phyloP scores from a whole-genome alignment of 2,329 filamentous ascomycete genomes.

The Fusarium albidum region DNA sequence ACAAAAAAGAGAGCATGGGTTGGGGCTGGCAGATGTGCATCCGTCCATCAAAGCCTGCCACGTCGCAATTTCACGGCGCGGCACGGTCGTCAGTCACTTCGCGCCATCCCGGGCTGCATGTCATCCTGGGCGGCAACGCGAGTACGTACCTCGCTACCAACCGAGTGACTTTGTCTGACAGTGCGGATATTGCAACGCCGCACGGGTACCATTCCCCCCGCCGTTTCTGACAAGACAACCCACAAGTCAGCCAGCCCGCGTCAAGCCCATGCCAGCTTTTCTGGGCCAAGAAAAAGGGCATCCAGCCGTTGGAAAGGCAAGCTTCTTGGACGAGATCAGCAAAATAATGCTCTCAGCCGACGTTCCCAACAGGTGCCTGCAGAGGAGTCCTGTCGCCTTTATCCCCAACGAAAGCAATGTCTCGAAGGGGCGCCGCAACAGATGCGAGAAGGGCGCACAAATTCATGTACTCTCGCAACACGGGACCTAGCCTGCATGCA shows the following conservation, averaged over 20 bases:
- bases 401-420: too few species aligned
- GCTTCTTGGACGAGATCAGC: too few species aligned
- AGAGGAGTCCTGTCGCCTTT: too few species aligned
- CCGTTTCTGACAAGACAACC: constrained; percentile 21
- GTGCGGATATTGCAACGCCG: constrained; percentile 19
- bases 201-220: constrained; percentile 21
- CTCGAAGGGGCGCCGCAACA: not conserved
- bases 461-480: constrained; percentile 34
- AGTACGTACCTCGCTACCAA: constrained; percentile 9
- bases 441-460: constrained; percentile 15
- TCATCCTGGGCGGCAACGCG: constrained; percentile 37
- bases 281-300: not conserved
- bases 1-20: constrained; percentile 19
- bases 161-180: constrained; percentile 31
- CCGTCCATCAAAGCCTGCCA: constrained; percentile 37
- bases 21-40: constrained; percentile 19
- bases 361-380: too few species aligned
- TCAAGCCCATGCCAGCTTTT: constrained; percentile 13
- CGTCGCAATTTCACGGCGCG: constrained; percentile 44
- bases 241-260: constrained; percentile 26
- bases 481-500: constrained; percentile 45
- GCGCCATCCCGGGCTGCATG: constrained; percentile 43
- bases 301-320: too few species aligned
- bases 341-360: too few species aligned
- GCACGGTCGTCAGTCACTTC: constrained; percentile 38